Evolutionary conservation across 768 basidiomycete species (phyloP), one percentile per base, ranked within the genome.

Genomic region (Mrakia hoshinonis): DNA sequence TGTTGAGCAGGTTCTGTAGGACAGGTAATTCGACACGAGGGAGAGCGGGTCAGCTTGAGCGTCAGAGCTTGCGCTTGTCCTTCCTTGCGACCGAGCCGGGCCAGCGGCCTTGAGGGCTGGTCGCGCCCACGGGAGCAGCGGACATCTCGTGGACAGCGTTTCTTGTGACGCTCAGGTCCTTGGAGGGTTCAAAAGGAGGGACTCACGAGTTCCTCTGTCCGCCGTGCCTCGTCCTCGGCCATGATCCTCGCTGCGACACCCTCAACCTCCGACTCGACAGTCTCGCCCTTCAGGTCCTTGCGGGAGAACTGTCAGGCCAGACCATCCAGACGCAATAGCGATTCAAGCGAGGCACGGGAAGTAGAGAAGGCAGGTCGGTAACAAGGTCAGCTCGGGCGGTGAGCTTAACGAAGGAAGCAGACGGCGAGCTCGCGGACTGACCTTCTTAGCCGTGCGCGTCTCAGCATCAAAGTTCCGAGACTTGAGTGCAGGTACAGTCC

Each of bases 1-100:
- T 97, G 69, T 80, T 83, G 20, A 82, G 79, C 3, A 83, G 76
- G 68, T 83, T 81, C 81, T 82, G 75, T 1, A 7, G 51, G 4
- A 1, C 26, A 5, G 64, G 36, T 13, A 31, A 1, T 18, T 36
- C 4, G 64, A 13, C 24, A 0, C 13, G 55, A 18, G 31, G 9
- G 24, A 29, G 3, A n/a, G 26, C 18, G 10, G 55, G 43, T 38
- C 24, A 62, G 38, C 29, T 36, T 60, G 52, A 67, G 49, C 36
- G 49, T 36, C n/a, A n/a, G 29, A 43, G 38, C 18, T 5, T 13
- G 26, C 11, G 31, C n/a, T n/a, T n/a, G n/a, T n/a, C n/a, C n/a
- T n/a, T n/a, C n/a, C n/a, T n/a, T n/a, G n/a, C n/a, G n/a, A n/a
- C n/a, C n/a, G n/a, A n/a, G n/a, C n/a, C n/a, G n/a, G n/a, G n/a